These are phyloP conservation scores for Cornus controversa DNA, from an alignment of 148 eudicot genomes.

Conservation along the genomic window DNA sequence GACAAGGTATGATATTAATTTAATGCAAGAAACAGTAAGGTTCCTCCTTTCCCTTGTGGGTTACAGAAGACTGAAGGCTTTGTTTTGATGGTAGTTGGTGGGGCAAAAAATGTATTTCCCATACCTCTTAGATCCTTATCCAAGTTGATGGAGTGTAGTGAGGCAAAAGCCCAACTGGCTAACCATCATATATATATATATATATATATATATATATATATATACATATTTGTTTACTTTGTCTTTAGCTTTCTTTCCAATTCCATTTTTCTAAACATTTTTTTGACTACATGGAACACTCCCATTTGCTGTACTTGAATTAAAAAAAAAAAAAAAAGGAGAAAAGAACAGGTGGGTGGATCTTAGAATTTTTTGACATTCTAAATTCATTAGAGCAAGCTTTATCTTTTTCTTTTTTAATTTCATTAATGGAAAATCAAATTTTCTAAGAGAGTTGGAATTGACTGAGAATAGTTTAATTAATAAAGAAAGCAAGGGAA, in stretches of 20 bases:
- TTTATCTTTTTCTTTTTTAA: not conserved
- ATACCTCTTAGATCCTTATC: slow-evolving; percentile 30
- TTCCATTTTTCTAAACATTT: not conserved
- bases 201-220: too few relatives aligned
- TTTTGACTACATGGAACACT: not conserved
- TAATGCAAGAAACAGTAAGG: slow-evolving; percentile 11
- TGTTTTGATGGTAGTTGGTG: slow-evolving; percentile 38
- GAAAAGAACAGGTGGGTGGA: too few relatives aligned
- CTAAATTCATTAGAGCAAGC: too few relatives aligned
- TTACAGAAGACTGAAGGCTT: slow-evolving; percentile 14
- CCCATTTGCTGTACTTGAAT: not conserved
- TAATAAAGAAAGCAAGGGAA: not conserved
- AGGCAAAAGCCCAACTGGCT: not conserved
- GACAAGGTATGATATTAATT: not conserved
- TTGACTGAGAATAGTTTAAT: slow-evolving; percentile 4
- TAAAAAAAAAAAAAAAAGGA: too few relatives aligned
- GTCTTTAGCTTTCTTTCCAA: not conserved
- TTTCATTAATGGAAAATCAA: not conserved
- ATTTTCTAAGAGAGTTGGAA: not conserved
- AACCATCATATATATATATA: too few relatives aligned
- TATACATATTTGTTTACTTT: not conserved
- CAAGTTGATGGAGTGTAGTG: slow-evolving; percentile 15
- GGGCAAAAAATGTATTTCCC: slow-evolving; percentile 34
- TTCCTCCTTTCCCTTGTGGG: slow-evolving; percentile 6
- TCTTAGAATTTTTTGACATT: too few relatives aligned